Percentiles rank a stretch among this genome's conserved stretches.
Conservation (phyloP, 495 filamentous ascomycete genomes). For the Talaromyces ruber region DNA sequence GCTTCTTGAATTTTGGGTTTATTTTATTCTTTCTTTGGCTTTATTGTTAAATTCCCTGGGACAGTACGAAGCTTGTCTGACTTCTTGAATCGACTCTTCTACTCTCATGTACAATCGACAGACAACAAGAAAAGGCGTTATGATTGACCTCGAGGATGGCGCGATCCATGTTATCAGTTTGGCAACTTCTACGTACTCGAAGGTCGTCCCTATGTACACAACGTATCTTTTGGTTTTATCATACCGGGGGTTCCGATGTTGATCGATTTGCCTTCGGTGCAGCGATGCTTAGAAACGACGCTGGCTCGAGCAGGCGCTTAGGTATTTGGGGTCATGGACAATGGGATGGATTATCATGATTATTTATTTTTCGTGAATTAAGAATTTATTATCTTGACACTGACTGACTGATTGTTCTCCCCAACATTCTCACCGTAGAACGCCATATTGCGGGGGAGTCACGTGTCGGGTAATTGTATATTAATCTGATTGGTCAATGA, state of each 20-base stretch:
- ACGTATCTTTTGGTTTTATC: neutral
- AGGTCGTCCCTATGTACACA: neutral
- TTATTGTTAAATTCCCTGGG: neutral
- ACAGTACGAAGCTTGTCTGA: neutral
- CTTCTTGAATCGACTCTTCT: neutral
- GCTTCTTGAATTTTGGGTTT: neutral
- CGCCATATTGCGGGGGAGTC: neutral
- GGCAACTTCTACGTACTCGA: neutral
- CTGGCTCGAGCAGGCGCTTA: neutral
- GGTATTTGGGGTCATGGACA: neutral
- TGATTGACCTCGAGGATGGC: neutral
- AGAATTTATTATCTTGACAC: neutral
- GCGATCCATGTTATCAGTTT: neutral
- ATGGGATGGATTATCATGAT: neutral
- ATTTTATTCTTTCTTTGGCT: neutral
- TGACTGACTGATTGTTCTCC: too few species aligned
- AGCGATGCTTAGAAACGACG: neutral
- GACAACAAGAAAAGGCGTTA: slow-evolving; percentile 3
- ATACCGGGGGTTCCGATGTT: neutral
- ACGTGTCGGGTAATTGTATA: neutral
- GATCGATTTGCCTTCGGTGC: neutral
- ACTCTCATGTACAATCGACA: slow-evolving; percentile 1
- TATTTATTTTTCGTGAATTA: neutral
- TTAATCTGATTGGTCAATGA: neutral
- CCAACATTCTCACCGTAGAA: neutral